Evolutionary conservation across 371 early-diverging fungal genomes (phyloP), one percentile per base, ranked within the genome.

Genomic region (Dichotomocladium elegans): DNA sequence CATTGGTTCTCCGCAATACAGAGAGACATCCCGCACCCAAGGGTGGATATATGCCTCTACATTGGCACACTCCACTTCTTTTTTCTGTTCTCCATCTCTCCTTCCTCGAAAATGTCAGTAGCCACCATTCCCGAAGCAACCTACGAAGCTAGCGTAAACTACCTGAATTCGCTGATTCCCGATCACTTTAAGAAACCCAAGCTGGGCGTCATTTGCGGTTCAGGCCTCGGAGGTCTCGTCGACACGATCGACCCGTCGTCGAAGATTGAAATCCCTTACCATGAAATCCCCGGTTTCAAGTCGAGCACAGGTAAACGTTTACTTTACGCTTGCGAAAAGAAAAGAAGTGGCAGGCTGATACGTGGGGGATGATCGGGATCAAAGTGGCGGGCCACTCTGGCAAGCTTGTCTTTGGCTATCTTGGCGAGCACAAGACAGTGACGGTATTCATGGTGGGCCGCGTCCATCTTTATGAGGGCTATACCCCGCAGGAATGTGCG

Each of bases 191-290:
- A 74, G 15, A 52, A 45, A 27, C 67, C 66, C 40, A 74, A 84
- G 54, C 74, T 95, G 48, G 94, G 87, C 55, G 87, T 96, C 47
- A 84, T 96, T 61, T 96, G 96, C 66, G 96, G 96, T 34, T 88
- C 90, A 35, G 96, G 96, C 14, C 81, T 96, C 31, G 90, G 93
- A 58, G 88, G 92, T 31, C 83, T 96, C 26, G 93, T 86, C 24
- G 79, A 85, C 41, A 84, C 85, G 31, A 80, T 95, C 25, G 86
- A 87, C 47, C 76, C 73, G 53, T 52, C 57, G 3, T 61, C 74
- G 21, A 74, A 74, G 48, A 66, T 87, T 15, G 83, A 82, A 58
- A 77, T 94, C 44, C 42, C 70, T n/a, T 95, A 94, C 78, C 66
- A 79, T 43, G 85, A 86, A 34, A 93, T 96, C 56, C 94, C 95